Evolutionary conservation across 202 grass and related monocot genomes (phyloP).

Genomic region (Cymbopogon flexuosus): DNA sequence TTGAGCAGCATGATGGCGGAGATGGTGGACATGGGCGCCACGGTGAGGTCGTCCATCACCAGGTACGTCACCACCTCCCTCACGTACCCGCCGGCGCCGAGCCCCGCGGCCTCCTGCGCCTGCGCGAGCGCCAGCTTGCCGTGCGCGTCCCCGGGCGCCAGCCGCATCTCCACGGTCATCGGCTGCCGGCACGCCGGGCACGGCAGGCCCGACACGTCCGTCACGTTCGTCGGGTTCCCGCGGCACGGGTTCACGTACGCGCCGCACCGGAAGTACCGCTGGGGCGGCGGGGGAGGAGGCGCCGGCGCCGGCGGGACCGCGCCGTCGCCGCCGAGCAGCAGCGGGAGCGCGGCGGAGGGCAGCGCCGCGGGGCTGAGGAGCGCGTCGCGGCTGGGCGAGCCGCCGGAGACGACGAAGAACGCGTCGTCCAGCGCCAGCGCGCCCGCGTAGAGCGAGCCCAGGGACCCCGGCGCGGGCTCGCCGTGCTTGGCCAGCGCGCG

Average conservation of each 20-base stretch:
- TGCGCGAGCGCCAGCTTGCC: constrained; percentile 9
- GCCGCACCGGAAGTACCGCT: constrained; percentile 45
- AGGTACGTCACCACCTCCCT: constrained; percentile 54
- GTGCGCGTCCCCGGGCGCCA: constrained; percentile 31
- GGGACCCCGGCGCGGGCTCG: constrained; percentile 26
- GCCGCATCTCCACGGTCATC: constrained; percentile 56
- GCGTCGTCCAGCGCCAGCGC: constrained; percentile 35
- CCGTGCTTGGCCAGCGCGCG: constrained; percentile 37
- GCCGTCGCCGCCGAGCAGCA: constrained; percentile 12
- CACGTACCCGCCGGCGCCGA: constrained; percentile 44
- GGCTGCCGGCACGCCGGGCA: constrained; percentile 59
- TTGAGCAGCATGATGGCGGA: constrained; percentile 64
- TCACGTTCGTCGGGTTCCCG: constrained; percentile 38
- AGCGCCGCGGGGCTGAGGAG: constrained; percentile 37
- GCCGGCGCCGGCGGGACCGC: background rate
- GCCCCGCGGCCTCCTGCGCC: constrained; percentile 1
- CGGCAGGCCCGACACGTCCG: constrained; percentile 33
- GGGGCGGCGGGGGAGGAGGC: background rate
- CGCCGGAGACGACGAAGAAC: constrained; percentile 22
- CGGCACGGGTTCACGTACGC: constrained; percentile 16
- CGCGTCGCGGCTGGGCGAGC: constrained; percentile 25
- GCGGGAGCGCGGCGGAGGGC: constrained; percentile 30
- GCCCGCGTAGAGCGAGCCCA: constrained; percentile 46
- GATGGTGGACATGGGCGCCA: constrained; percentile 69
- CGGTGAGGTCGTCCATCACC: constrained; percentile 69